Base-by-base conservation (phyloP, 805 yeast species). In the Citeromyces nyonsensis region DNA sequence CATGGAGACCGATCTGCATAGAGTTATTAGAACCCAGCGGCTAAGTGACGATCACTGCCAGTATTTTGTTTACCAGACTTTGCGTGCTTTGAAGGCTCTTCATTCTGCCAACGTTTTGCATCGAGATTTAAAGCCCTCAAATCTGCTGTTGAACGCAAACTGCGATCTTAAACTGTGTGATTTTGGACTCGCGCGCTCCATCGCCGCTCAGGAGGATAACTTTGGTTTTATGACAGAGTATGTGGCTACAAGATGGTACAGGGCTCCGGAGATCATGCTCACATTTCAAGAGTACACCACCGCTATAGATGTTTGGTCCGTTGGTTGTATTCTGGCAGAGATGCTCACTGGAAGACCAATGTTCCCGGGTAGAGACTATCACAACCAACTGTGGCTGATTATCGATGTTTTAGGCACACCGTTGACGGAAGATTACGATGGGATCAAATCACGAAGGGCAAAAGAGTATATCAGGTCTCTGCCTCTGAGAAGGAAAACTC, bases 251-350 rank as follows among this genome's bases (percentile, higher is more conserved):
- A 63, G 97, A 41, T 88, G 97, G 96, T 88, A 88, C 54, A 64
- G 97, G 35, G 97, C 97, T 1, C 97, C 97, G 0, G 97, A 88
- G 46, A 85, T 88, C 50, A 88, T 88, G 97, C 65, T 88, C 32
- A 84, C 95, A 10, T 84, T 86, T 45, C 88, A 85, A 40, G 83
- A 80, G 45, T 88, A 88, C 57, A 81, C 95, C 15, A 81, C 88
- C 26, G 95, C 95, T 25, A 88, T 88, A 47, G 97, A 88, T 54
- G 73, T 88, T 24, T 88, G 97, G 97, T 79, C 94, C 2, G 94
- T 85, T 14, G 97, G 97, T 4, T 88, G 97, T 55, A 88, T 88
- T 26, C 59, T 88, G 35, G 96, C 95, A 0, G 97, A 88, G 50
- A 69, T 88, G 70, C 58, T 88, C 15, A 64, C 77, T 28, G 91